phyloP scores from a whole-genome alignment of 2,329 filamentous ascomycete genomes.

The Ophidiomyces ophidiicola region DNA sequence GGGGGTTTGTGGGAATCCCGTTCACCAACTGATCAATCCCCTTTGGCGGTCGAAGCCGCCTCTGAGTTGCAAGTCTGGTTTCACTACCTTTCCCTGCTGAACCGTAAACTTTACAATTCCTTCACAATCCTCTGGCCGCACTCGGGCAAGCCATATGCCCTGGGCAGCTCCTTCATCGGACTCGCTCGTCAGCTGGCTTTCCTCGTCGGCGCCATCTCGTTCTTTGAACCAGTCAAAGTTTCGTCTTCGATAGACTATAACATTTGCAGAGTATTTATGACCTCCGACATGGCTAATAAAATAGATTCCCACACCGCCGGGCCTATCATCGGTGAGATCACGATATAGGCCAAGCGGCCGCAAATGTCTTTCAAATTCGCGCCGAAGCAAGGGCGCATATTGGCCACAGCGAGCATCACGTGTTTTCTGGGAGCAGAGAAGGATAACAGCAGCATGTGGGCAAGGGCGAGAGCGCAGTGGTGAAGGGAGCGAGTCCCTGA shows the following conservation, averaged over 20 bases:
- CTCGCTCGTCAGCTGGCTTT: conserved; percentile 21
- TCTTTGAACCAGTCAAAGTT: conserved; percentile 29
- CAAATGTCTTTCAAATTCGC: conserved; percentile 80
- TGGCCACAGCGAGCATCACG: conserved; percentile 90
- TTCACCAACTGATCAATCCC: conserved; percentile 75
- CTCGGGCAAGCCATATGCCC: conserved; percentile 83
- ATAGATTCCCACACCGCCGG: conserved; percentile 87
- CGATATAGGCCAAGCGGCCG: conserved; percentile 72
- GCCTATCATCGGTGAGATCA: conserved; percentile 75
- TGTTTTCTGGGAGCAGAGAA: conserved; percentile 90
- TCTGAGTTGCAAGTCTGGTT: conserved; percentile 71
- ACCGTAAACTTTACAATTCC: conserved; percentile 83
- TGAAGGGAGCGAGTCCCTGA: conserved; percentile 15
- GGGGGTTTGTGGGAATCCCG: not conserved
- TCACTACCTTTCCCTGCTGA: conserved; percentile 84
- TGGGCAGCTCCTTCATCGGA: conserved; percentile 56
- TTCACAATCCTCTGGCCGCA: conserved; percentile 80
- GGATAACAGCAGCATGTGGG: conserved; percentile 73
- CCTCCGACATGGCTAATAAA: conserved; percentile 95
- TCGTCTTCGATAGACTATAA: conserved; percentile 71
- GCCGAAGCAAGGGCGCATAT: conserved; percentile 75
- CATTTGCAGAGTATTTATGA: conserved; percentile 91
- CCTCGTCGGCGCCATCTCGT: conserved; percentile 22
- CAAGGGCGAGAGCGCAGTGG: conserved; percentile 51
- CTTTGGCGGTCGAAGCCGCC: conserved; percentile 79